Evolutionary conservation across 495 filamentous ascomycete species (phyloP), one percentile per base, ranked within the genome.

Genomic region (Astrothelium macrocarpum): DNA sequence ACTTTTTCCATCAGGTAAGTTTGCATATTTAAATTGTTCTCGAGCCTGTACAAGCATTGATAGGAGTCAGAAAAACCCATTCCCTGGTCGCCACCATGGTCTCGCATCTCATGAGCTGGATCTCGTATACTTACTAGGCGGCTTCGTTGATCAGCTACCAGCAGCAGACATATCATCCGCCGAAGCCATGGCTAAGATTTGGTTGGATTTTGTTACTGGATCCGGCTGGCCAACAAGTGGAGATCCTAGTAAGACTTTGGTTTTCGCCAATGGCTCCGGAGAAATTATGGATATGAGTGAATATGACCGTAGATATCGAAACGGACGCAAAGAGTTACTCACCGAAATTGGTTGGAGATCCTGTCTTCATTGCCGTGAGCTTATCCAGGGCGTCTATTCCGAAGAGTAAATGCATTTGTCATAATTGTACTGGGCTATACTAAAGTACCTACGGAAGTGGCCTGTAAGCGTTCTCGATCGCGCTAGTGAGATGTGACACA

Each of bases 341-440:
- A 5, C 16, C 7, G 36, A 39, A 16, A 39, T 39, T 39, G 36
- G 36, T 39, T 39, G 36, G 36, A 5, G 16, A 16, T 7, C 7
- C 36, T 39, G 36, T 16, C 36, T 39, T 39, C 36, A 39, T 39
- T 39, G 36, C 36, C 36, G 36, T 7, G 36, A 39, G 16, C 36
- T 39, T 16, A 39, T 39, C 16, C 36, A 39, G 16, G 36, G 36
- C 16, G 36, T 39, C 16, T 39, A 39, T 16, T 39, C 18, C 23
- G 4, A 25, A 31, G 12, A 45, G 32, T 70, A 45, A 77, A 39
- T n/a, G n/a, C n/a, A n/a, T n/a, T n/a, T n/a, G n/a, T n/a, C n/a
- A n/a, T n/a, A n/a, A n/a, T n/a, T n/a, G n/a, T n/a, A n/a, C n/a
- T n/a, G n/a, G n/a, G n/a, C n/a, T n/a, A n/a, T n/a, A n/a, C n/a